These are phyloP conservation scores for Vitis hybrid DNA, from an alignment of 177 flowering plant species.

Conservation along the genomic window DNA sequence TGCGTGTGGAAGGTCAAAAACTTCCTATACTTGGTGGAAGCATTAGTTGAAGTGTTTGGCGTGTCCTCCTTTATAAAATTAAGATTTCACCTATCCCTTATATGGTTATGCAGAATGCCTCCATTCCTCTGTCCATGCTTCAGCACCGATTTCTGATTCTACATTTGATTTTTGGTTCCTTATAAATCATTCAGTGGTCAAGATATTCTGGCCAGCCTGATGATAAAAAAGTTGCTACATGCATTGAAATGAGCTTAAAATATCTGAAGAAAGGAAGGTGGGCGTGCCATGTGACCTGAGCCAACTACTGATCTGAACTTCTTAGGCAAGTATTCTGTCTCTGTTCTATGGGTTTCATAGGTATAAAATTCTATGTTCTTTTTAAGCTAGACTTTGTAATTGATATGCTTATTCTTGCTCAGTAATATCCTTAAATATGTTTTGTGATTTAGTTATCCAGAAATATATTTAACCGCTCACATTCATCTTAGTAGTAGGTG, in stretches of 20 bases:
- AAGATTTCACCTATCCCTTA: not conserved
- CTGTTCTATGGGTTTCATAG: slow-evolving; percentile 22
- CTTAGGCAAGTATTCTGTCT: slow-evolving; percentile 54
- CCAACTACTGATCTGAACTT: slow-evolving; percentile 21
- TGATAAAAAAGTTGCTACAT: slow-evolving; percentile 24
- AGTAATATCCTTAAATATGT: not conserved
- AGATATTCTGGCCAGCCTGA: slow-evolving; percentile 17
- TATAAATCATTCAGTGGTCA: slow-evolving; percentile 15
- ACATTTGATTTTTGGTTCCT: slow-evolving; percentile 11
- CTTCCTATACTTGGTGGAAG: not conserved
- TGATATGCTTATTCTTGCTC: slow-evolving; percentile 13
- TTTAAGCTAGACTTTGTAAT: slow-evolving; percentile 8
- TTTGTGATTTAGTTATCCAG: not conserved
- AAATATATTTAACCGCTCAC: not conserved
- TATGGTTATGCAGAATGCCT: not conserved
- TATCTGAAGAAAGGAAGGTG: slow-evolving; percentile 27
- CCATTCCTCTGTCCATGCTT: not conserved
- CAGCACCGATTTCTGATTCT: slow-evolving; percentile 4
- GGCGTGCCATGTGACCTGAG: slow-evolving; percentile 25
- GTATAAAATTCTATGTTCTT: slow-evolving; percentile 12
- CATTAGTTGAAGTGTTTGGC: not conserved
- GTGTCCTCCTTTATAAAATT: slow-evolving; percentile 1
- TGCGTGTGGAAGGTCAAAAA: not conserved
- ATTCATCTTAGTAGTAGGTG: not conserved
- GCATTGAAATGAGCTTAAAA: slow-evolving; percentile 21